These are phyloP conservation scores for Xylaria longipes DNA, from an alignment of 495 filamentous ascomycete species.

Conservation along the genomic window DNA sequence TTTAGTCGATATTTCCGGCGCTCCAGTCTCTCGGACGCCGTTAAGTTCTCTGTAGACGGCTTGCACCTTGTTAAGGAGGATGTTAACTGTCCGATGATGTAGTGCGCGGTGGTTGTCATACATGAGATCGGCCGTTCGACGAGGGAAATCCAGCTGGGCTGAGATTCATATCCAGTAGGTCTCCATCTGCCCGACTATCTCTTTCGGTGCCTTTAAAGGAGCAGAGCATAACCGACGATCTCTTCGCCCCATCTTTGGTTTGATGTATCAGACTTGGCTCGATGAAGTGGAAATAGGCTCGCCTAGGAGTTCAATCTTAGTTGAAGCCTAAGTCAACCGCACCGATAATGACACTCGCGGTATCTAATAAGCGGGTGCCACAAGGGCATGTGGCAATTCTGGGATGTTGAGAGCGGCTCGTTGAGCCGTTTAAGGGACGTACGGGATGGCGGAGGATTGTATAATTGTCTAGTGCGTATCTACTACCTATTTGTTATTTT, in stretches of 20 bases:
- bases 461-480: no score
- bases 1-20: no score
- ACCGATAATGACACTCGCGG: slow-evolving; percentile 9
- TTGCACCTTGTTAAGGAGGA: slow-evolving; percentile 41
- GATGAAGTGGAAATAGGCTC: neutral
- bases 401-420: no score
- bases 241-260: slow-evolving; percentile 7
- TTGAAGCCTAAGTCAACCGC: slow-evolving; percentile 25
- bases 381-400: no score
- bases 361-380: no score
- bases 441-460: no score
- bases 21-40: no score
- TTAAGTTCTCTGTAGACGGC: neutral
- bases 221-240: slow-evolving; percentile 17
- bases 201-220: slow-evolving; percentile 32
- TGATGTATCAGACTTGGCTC: slow-evolving; percentile 23
- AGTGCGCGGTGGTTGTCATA: slow-evolving; percentile 43
- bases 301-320: slow-evolving; percentile 2
- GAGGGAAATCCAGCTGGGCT: slow-evolving; percentile 45
- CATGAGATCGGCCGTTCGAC: slow-evolving; percentile 40
- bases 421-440: no score
- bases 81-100: slow-evolving; percentile 41
- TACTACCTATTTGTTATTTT: no score
- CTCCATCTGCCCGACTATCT: slow-evolving; percentile 44
- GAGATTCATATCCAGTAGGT: slow-evolving; percentile 43